Conservation (phyloP, 352 stramenopile genomes). For the Phytophthora pseudosyringae region DNA sequence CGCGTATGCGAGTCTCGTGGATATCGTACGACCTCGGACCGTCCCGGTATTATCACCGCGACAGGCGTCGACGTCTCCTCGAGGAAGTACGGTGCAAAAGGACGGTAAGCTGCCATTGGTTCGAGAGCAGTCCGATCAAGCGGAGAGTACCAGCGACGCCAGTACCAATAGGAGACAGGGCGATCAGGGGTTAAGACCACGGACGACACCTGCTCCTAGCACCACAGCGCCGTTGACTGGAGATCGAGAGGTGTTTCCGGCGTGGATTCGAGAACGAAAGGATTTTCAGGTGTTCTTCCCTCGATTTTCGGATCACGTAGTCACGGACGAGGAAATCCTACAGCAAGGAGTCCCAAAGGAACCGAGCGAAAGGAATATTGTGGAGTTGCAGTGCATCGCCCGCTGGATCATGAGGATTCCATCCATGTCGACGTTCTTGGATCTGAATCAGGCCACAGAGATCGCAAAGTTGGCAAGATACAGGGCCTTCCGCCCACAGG, state of each 20-base stretch:
- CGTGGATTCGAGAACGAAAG: conserved; percentile 78
- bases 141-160: conserved; percentile 5
- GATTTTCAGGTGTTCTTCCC: conserved; percentile 82
- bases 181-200: conserved; percentile 9
- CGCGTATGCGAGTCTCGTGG: conserved; percentile 21
- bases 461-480: conserved; percentile 74
- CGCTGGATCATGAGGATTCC: conserved; percentile 82
- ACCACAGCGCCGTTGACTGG: conserved; percentile 14
- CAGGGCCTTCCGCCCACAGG: conserved; percentile 50
- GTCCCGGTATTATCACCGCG: conserved; percentile 15
- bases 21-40: conserved; percentile 32
- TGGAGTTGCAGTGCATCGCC: conserved; percentile 74
- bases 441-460: conserved; percentile 71
- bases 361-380: conserved; percentile 67
- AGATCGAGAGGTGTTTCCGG: conserved; percentile 53
- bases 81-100: conserved; percentile 12
- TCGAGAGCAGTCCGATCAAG: conserved; percentile 12
- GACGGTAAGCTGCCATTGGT: conserved; percentile 22
- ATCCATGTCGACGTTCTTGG: conserved; percentile 69
- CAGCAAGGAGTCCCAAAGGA: conserved; percentile 69
- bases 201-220: conserved; percentile 7
- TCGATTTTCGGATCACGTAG: conserved; percentile 60
- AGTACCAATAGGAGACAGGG: conserved; percentile 7
- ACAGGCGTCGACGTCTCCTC: conserved; percentile 3
- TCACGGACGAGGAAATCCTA: conserved; percentile 74